These are phyloP conservation scores for Blastocystis hominis DNA, from an alignment of 352 stramenopile genomes.

Conservation along the genomic window DNA sequence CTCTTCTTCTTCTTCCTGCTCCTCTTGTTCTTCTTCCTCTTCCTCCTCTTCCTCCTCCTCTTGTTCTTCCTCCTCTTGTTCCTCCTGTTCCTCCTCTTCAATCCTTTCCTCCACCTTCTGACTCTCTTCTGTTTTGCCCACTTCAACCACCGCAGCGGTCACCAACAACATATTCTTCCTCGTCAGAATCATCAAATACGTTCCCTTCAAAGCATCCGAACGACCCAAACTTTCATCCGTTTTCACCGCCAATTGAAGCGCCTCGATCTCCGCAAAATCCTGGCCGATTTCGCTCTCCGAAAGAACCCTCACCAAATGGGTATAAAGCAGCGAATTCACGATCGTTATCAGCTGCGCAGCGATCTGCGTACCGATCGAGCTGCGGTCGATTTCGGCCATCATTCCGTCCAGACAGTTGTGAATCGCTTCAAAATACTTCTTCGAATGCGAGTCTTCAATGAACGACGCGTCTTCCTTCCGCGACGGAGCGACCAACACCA, in stretches of 20 bases:
- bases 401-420: slow-evolving; percentile 39
- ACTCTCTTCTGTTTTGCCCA: background rate
- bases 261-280: background rate
- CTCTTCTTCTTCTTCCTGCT: too few relatives aligned
- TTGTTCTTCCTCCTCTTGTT: background rate
- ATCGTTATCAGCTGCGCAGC: slow-evolving; percentile 21
- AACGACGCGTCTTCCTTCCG: background rate
- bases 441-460: background rate
- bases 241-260: background rate
- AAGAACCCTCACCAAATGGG: background rate
- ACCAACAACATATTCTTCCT: background rate
- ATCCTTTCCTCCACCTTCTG: background rate
- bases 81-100: background rate
- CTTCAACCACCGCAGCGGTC: background rate
- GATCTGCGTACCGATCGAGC: background rate
- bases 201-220: background rate
- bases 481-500: background rate
- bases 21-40: background rate
- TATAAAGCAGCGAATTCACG: slow-evolving; percentile 38
- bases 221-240: background rate
- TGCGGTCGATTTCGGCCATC: background rate
- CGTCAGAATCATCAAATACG: slow-evolving; percentile 13
- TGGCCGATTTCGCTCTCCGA: background rate
- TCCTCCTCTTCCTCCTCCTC: background rate
- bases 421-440: slow-evolving; percentile 32